Conservation (phyloP, 495 filamentous ascomycete genomes). For the Cryomyces antarcticus region DNA sequence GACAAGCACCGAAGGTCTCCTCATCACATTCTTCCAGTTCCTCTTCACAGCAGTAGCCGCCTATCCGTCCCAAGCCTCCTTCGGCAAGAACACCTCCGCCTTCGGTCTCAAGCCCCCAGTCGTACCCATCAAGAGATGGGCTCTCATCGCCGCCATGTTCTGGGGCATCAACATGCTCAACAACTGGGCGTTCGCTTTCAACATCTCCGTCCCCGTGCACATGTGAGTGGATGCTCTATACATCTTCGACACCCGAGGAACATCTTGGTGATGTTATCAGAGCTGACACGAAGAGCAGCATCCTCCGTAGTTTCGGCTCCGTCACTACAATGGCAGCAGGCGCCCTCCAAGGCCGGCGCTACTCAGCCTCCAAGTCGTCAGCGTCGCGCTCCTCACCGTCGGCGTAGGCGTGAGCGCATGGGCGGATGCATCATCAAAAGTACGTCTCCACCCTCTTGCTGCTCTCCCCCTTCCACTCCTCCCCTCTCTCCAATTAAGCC, state of each 20-base stretch:
- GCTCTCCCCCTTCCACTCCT: background rate
- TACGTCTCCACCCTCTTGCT: conserved; percentile 14
- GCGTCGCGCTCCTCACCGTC: conserved; percentile 62
- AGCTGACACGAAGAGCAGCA: conserved; percentile 13
- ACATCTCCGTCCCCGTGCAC: conserved; percentile 89
- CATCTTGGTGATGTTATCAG: too few species aligned
- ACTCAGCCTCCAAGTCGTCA: conserved; percentile 59
- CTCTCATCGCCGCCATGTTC: conserved; percentile 76
- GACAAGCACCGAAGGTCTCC: conserved; percentile 34
- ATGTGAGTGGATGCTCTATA: conserved; percentile 23
- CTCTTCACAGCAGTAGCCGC: conserved; percentile 52
- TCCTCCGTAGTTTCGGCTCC: conserved; percentile 81
- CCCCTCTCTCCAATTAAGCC: background rate
- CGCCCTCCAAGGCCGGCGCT: conserved; percentile 63
- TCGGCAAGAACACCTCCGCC: conserved; percentile 28
- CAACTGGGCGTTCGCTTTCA: conserved; percentile 93
- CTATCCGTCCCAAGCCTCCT: conserved; percentile 48
- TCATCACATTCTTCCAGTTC: conserved; percentile 92
- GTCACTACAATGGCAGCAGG: conserved; percentile 85
- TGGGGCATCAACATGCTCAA: conserved; percentile 84
- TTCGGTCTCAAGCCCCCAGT: conserved; percentile 53
- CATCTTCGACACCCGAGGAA: too few species aligned
- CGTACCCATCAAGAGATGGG: conserved; percentile 73
- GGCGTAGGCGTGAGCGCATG: conserved; percentile 74
- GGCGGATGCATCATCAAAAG: conserved; percentile 72